A percentile compares a stretch with the other conserved stretches of the same genome.
Conservation (phyloP, 345 rosid species). For the Camelina hispida region DNA sequence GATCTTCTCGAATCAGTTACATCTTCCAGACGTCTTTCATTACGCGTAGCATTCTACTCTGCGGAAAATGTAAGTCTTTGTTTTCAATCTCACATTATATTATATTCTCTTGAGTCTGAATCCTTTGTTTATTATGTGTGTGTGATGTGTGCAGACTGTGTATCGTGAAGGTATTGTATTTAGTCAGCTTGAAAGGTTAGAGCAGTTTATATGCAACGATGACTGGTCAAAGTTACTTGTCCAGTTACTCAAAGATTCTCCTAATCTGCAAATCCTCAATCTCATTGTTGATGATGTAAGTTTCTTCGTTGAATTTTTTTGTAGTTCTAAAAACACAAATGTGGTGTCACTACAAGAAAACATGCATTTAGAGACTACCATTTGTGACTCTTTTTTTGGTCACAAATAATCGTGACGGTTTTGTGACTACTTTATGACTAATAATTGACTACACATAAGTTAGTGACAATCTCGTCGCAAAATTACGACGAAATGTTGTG, state of each 20-base stretch:
- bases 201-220: not conserved
- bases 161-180: not conserved
- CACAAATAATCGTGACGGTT: too few species aligned
- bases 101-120: too few species aligned
- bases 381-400: too few species aligned
- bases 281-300: not conserved
- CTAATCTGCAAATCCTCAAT: not conserved
- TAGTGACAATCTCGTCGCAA: too few species aligned
- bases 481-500: too few species aligned
- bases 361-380: too few species aligned
- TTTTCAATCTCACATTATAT: not conserved
- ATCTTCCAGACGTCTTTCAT: not conserved
- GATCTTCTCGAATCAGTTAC: not conserved
- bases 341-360: too few species aligned
- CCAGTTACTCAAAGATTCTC: conserved; percentile 13
- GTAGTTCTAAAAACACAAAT: too few species aligned
- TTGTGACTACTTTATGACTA: too few species aligned
- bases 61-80: not conserved
- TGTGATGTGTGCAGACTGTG: not conserved
- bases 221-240: not conserved
- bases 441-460: too few species aligned
- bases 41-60: not conserved
- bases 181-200: not conserved
- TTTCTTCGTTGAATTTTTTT: not conserved
- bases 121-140: too few species aligned